These are phyloP conservation scores for Aspergillaceae sp. DNA, from an alignment of 2,329 filamentous ascomycete genomes.

Conservation along the genomic window DNA sequence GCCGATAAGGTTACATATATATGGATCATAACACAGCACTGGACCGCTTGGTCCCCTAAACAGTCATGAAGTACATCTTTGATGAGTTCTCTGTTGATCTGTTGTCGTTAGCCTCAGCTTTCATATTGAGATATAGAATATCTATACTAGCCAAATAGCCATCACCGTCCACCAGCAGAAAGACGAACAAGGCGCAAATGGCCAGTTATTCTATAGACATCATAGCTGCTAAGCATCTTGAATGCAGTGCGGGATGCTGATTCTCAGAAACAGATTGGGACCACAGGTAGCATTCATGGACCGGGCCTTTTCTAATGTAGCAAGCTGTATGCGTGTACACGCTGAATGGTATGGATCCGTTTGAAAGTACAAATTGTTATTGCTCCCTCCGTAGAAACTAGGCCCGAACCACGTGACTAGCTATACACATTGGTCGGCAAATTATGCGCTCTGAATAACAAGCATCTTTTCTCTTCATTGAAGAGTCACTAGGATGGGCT, in stretches of 20 bases:
- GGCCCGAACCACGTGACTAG: too few species aligned
- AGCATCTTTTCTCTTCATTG: too few species aligned
- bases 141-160: constrained; percentile 39
- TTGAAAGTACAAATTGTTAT: too few species aligned
- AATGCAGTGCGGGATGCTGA: background rate
- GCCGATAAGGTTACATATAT: constrained; percentile 48
- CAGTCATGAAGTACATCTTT: constrained; percentile 34
- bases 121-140: constrained; percentile 2
- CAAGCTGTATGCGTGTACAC: too few species aligned
- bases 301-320: too few species aligned
- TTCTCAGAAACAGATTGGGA: too few species aligned
- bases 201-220: constrained; percentile 10
- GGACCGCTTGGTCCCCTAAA: constrained; percentile 40
- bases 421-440: too few species aligned
- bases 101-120: constrained; percentile 46
- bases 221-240: constrained; percentile 13
- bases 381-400: too few species aligned
- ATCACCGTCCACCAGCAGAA: constrained; percentile 56
- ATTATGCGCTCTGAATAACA: too few species aligned
- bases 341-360: too few species aligned
- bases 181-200: constrained; percentile 33
- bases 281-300: too few species aligned
- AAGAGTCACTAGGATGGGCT: too few species aligned
- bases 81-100: constrained; percentile 51
- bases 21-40: constrained; percentile 48